Percentiles rank a stretch among this genome's conserved stretches.
These are phyloP conservation scores for Musa itinerans DNA, from an alignment of 176 grass and related monocot species.

Conservation along the genomic window DNA sequence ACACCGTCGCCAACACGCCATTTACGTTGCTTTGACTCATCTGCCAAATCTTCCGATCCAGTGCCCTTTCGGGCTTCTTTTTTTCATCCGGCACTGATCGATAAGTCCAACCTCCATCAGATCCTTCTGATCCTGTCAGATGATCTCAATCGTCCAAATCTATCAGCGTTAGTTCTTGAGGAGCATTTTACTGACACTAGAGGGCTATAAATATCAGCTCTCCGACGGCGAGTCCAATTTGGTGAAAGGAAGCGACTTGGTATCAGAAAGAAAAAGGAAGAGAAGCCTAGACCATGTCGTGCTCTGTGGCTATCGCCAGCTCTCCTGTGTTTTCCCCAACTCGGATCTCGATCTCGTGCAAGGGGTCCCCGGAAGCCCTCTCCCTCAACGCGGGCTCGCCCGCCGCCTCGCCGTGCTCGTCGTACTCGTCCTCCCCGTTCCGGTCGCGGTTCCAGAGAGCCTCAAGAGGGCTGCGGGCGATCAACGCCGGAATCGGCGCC, in stretches of 20 bases:
- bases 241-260: no score
- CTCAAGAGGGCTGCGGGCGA: not conserved
- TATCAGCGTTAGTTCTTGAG: not conserved
- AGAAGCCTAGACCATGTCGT: constrained; percentile 34
- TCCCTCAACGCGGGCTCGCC: constrained; percentile 28
- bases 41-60: not conserved
- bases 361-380: constrained; percentile 63
- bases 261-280: not conserved
- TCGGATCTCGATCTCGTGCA: constrained; percentile 64
- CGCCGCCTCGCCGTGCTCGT: constrained; percentile 28
- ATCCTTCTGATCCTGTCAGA: not conserved
- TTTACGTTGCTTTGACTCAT: not conserved
- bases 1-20: not conserved
- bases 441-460: constrained; percentile 31
- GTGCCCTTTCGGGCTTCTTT: not conserved
- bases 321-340: constrained; percentile 93
- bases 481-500: constrained; percentile 9
- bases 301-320: constrained; percentile 77
- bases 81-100: not conserved
- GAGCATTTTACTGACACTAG: not conserved
- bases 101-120: not conserved
- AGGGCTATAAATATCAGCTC: not conserved
- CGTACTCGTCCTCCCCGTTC: constrained; percentile 31
- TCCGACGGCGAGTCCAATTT: no score
- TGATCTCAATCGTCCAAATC: not conserved